Base-by-base conservation (phyloP, 768 basidiomycete genomes). In the Pleurotus pulmonarius region DNA sequence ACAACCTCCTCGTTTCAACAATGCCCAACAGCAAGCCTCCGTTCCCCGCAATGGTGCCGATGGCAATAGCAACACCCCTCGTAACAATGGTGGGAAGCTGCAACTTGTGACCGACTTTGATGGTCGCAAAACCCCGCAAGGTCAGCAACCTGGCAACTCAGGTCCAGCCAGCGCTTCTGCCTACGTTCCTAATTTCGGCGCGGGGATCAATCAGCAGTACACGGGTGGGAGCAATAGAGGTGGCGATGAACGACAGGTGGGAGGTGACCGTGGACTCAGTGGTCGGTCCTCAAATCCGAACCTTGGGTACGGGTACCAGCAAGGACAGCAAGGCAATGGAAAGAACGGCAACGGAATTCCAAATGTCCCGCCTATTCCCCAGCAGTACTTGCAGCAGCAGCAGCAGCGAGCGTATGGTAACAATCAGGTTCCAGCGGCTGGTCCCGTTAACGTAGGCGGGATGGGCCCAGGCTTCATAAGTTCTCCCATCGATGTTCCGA, bases 401-500 rank as follows among this genome's bases (percentile, higher is more conserved):
- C 84, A 86, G 59, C 51, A 53, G 37, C 51, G 51, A 53, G 51
- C 16, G 16, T 53, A 40, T 53, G 39, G 12, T 11, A 41, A 39
- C 22, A 51, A 18, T 20, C 54, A 46, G 46, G 47, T 47, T 47
- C 16, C 46, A 56, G 40, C 88, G 89, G 65, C 90, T 84, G 57
- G 66, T 59, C 65, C 64, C 73, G 58, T 61, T 76, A 61, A 65
- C 77, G 59, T 62, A 74, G 65, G 70, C 77, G 29, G 29, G 29
- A 69, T 73, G 26, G 66, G 74, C 3, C 69, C 75, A 57, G 75
- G 75, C 20, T 78, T 85, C 65, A 62, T 83, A 52, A 79, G 70
- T 52, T 82, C 89, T 4, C 90, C 92, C 1, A 81, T 94, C 60
- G 94, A 96, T 67, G 85, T 96, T 20, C 90, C 89, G 15, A 79